Percentiles rank a stretch among this genome's conserved stretches.
Conservation (phyloP, 805 yeast species). For the Yamadazyma ubonensis region DNA sequence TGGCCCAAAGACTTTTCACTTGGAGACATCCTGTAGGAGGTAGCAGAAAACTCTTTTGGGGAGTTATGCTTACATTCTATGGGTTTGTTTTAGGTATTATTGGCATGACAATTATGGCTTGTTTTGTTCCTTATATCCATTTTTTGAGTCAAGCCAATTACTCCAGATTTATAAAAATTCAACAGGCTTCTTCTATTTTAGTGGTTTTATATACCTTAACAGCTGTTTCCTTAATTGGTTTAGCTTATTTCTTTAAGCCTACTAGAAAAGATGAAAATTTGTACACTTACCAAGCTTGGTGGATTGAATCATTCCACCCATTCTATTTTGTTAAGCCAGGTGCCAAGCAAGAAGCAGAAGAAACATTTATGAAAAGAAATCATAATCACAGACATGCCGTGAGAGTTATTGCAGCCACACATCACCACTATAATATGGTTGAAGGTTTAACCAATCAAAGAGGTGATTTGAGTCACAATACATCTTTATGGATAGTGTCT, state of each 20-base stretch:
- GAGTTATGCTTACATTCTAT: conserved; percentile 50
- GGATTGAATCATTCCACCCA: conserved; percentile 66
- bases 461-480: conserved; percentile 48
- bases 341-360: conserved; percentile 50
- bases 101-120: conserved; percentile 67
- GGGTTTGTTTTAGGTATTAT: conserved; percentile 55
- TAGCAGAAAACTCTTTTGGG: conserved; percentile 50
- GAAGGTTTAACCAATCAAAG: conserved; percentile 35
- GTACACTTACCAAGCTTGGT: conserved; percentile 70
- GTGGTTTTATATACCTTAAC: conserved; percentile 49
- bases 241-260: conserved; percentile 57
- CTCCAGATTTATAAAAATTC: conserved; percentile 53
- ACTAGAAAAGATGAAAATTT: conserved; percentile 49
- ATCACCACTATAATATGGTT: conserved; percentile 37
- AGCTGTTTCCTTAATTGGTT: conserved; percentile 47
- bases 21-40: conserved; percentile 79
- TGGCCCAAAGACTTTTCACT: conserved; percentile 68
- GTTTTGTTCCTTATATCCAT: conserved; percentile 61
- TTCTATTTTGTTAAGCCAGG: conserved; percentile 59
- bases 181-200: conserved; percentile 42
- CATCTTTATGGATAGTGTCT: conserved; percentile 47
- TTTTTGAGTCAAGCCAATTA: conserved; percentile 46
- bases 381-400: conserved; percentile 50
- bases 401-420: conserved; percentile 61
- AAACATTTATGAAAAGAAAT: conserved; percentile 45